Evolutionary conservation across 148 eudicot genomes (phyloP), one percentile per base, ranked within the genome.

Genomic region (Rhododendron griersonianum): DNA sequence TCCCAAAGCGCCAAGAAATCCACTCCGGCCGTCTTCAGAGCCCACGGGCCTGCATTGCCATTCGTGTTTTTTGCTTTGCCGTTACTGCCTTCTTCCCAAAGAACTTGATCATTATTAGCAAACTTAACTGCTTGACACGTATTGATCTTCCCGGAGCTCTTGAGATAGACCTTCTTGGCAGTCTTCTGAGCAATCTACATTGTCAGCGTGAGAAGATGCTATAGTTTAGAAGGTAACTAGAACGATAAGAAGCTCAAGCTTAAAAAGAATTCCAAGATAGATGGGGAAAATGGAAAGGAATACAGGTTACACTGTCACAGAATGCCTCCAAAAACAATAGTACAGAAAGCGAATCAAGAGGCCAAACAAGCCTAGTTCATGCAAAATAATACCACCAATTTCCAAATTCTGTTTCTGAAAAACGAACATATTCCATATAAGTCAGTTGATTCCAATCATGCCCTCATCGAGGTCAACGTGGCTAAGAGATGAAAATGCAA

Each of bases 11-110:
- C 90, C 7, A 81, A 18, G 44, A 98, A 92, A 88, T 98, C 94
- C 4, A 95, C 92, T 23, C 99, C 99, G 0, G 99, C 92, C 3
- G 98, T 95, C 85, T 98, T 94, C 57, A 98, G 91, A 13, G 95
- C 98, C 81, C 90, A 88, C n/a, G 92, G 92, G 44, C 85, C 86
- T 15, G 63, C 3, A 41, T 80, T 74, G 59, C 85, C 89, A 86
- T 55, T 47, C 8, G 81, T 85, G 39, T 88, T 89, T 74, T 37
- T 53, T 19, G 25, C 47, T 81, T 79, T 71, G 35, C 59, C 16
- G 82, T 78, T 50, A 11, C 41, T 39, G 33, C 83, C 83, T 11
- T 91, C 81, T 71, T 82, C 57, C 92, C 93, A 91, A 23, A 87
- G 74, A 4, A 92, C 92, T 81, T 92, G 90, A n/a, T 93, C 97